Base-by-base conservation (phyloP, 345 rosid species). In the Brassica juncea region DNA sequence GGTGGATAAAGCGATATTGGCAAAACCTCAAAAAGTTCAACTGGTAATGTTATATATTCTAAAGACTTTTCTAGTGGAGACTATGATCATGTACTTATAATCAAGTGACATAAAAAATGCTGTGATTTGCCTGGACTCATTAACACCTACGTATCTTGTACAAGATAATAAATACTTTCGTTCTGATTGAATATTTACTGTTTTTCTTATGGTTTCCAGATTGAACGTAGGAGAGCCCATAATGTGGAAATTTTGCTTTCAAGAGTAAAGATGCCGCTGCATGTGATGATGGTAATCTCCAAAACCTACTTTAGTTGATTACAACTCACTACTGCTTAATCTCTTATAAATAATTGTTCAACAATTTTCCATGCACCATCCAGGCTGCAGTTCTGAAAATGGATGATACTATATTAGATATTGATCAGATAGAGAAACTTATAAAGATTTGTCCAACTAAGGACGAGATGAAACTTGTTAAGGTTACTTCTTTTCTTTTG, bases 201-300 rank as follows among this genome's bases (percentile, higher is more conserved):
- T 42, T 44, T 71, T 28, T 63, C 8, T 57, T 55, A 15, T 75
- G 72, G 19, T 49, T 77, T 87, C 79, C 79, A 95, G 99, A 69
- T 12, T n/a, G 15, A 31, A 12, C 58, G 5, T 47, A 6, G 25
- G 25, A 92, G 99, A 86, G 98, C 99, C 77, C 85, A 90, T 82
- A 95, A 93, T 89, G 90, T 93, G 67, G 99, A 95, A 87, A 91
- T 95, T 77, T 90, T 95, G 99, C 99, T 95, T 80, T 88, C 97
- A 57, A 93, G 89, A 87, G 97, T 95, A 63, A 95, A 93, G 89
- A 90, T 95, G 98, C 96, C 97, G 11, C 89, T 95, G 70, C 80
- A 94, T 62, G 94, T 90, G 85, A 87, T 95, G 97, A 95, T 93
- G 98, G 99, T 95, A 86, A 87, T 90, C 79, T 81, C 65, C 73